These are phyloP conservation scores for Betula pendula DNA, from an alignment of 306 rosid species.

Conservation along the genomic window DNA sequence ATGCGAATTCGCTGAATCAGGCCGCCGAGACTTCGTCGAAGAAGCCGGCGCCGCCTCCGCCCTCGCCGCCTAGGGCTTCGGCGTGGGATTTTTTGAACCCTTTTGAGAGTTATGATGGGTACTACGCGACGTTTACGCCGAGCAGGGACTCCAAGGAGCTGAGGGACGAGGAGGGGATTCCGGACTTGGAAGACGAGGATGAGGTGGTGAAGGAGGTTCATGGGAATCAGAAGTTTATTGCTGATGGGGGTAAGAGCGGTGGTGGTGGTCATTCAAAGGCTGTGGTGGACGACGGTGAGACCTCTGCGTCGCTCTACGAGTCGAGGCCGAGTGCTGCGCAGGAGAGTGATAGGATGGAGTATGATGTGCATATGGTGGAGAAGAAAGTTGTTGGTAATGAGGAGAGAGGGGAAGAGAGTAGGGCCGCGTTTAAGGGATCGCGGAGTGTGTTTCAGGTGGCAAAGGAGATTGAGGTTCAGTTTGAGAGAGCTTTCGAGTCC, in stretches of 20 bases:
- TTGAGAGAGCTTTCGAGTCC: conserved; percentile 76
- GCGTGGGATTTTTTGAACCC: conserved; percentile 79
- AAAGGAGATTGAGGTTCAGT: conserved; percentile 70
- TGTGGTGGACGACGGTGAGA: conserved; percentile 24
- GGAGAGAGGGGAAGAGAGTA: conserved; percentile 53
- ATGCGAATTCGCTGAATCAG: conserved; percentile 33
- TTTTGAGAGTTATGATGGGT: conserved; percentile 49
- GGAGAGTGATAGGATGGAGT: conserved; percentile 52
- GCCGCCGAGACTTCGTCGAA: conserved; percentile 38
- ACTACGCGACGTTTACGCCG: conserved; percentile 57
- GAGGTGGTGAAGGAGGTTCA: conserved; percentile 87
- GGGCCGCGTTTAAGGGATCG: conserved; percentile 40
- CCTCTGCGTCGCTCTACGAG: conserved; percentile 43
- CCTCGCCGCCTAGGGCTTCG: conserved; percentile 75
- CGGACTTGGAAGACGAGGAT: conserved; percentile 90
- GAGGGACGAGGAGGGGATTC: conserved; percentile 93
- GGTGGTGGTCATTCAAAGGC: conserved; percentile 29
- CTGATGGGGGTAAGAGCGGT: conserved; percentile 11
- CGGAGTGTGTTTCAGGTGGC: conserved; percentile 69
- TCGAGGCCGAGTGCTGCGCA: conserved; percentile 41
- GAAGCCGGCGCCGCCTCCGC: conserved; percentile 79
- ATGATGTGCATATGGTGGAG: conserved; percentile 60
- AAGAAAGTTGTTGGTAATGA: conserved; percentile 69
- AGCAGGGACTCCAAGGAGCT: conserved; percentile 77
- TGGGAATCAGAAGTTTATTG: conserved; percentile 55